These are phyloP conservation scores for Cercospora janseana DNA, from an alignment of 2,329 filamentous ascomycete genomes.

Conservation along the genomic window DNA sequence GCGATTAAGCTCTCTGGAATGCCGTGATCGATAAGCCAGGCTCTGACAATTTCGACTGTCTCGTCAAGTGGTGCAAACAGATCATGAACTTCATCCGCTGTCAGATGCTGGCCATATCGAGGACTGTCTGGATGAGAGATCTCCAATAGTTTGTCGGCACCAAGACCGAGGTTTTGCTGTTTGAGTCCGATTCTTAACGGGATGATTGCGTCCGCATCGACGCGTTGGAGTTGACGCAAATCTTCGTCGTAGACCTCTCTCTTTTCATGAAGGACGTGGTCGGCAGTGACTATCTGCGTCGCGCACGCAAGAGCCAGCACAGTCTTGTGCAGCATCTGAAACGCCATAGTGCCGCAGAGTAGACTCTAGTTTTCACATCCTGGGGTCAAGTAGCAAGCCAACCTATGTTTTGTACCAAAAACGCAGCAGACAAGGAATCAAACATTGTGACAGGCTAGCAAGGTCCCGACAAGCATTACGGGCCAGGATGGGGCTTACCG, in stretches of 20 bases:
- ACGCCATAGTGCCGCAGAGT: too few relatives aligned
- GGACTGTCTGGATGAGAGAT: conserved; percentile 36
- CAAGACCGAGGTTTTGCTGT: conserved; percentile 28
- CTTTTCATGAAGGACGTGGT: conserved; percentile 28
- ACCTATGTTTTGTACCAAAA: too few relatives aligned
- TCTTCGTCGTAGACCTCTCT: neutral
- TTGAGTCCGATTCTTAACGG: conserved; percentile 29
- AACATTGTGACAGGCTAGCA: too few relatives aligned
- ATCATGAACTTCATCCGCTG: conserved; percentile 40
- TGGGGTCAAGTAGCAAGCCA: too few relatives aligned
- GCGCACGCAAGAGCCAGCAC: too few relatives aligned
- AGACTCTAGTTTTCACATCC: too few relatives aligned
- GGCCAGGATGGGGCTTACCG: too few relatives aligned
- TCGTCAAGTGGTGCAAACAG: conserved; percentile 41
- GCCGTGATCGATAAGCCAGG: conserved; percentile 56
- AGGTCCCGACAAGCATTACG: too few relatives aligned
- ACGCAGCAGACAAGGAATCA: too few relatives aligned
- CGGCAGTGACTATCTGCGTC: too few relatives aligned
- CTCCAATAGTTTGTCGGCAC: conserved; percentile 34
- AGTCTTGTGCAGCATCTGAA: too few relatives aligned
- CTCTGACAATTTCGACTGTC: conserved; percentile 46
- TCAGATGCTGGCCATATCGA: conserved; percentile 39
- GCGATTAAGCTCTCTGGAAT: conserved; percentile 51
- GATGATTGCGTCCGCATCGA: conserved; percentile 38
- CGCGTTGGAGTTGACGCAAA: conserved; percentile 40